Base-by-base conservation (phyloP, 108 stramenopile genomes). In the Nitzschia putrida region DNA sequence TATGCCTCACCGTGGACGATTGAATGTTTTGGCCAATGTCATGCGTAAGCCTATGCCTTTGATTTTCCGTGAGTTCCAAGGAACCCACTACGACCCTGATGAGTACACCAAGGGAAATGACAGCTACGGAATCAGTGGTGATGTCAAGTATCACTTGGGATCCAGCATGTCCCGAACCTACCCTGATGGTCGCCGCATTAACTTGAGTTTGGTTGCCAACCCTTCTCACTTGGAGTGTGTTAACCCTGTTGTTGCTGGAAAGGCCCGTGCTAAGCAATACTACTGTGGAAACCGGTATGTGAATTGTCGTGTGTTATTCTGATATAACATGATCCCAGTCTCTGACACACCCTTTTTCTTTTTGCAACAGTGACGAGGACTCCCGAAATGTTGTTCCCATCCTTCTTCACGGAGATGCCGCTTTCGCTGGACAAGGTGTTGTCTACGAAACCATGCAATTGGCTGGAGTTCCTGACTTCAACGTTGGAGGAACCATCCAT, bases 101-200 rank as follows among this genome's bases (percentile, higher is more conserved):
- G 76, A 89, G 16, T 80, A 95, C 63, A 75, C 76, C 71, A 85
- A 91, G 60, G 79, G 60, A 63, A 68, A 76, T 69, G 78, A 82
- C 53, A 89, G 89, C 52, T 97, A 95, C 91, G 88, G 86, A 11
- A 87, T 86, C 68, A 73, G 89, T 21, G 97, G 97, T 5, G 99
- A 99, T 84, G 99, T 99, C 74, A 99, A 98, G 94, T 99, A 99
- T 76, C 99, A 99, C 78, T 82, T 99, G 54, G 99, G 99, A 68
- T 98, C 97, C 41, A 91, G 95, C 64, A 97, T 97, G 96, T 92
- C 95, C 73, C 92, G 99, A 29, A 91, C 95, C 61, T 99, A 99
- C 72, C 98, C 98, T 25, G 98, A 98, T 74, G 98, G 98, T 23
- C 77, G 97, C 25, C 73, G 78, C 22, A 93, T 99, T 57, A 95